Evolutionary conservation across 2,329 filamentous ascomycete species (phyloP), one percentile per base, ranked within the genome.

Genomic region (Helminthosporium solani): DNA sequence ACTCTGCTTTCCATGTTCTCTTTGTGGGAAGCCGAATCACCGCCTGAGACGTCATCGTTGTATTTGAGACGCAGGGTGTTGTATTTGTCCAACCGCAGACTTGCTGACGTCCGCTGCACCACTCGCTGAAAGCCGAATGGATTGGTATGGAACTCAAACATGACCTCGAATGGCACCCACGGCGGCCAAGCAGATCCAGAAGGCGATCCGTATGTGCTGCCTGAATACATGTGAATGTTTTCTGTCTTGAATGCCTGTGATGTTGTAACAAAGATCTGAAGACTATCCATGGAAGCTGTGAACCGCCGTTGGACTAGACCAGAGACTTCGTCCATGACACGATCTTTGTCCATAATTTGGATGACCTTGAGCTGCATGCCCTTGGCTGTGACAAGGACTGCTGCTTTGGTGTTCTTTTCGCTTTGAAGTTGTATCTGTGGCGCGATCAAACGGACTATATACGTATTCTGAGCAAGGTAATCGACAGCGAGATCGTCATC

Each of bases 61-160:
- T 96, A 96, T 72, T 99, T 99, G 52, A 99, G 78, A 53, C 94
- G 90, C 44, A 99, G 78, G 12, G 90, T 92, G 69, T 99, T 99
- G 83, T 92, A 96, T 71, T 99, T 97, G 76, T 99, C 92, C 68
- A 95, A 97, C 49, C 92, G 85, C 57, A 99, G 78, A 74, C 87
- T 91, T 18, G 92, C 94, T 4, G 92, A 99, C 1, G 94, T 99
- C 69, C 95, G 92, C 68, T 97, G 90, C 9, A 99, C 91, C 23
- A 99, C 91, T 49, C 94, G 85, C 67, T 92, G 92, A 77, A 99
- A 99, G n/a, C 95, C 94, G 63, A 96, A 96, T 0, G 94, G 92
- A 68, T 95, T 91, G 5, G 87, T 81, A 54, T 92, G 78, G 70
- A 96, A 99, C 70, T 97, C 91, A 62, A 96, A 96, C 86, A 99